These are phyloP conservation scores for Parastagonospora nodorum DNA, from an alignment of 2,329 filamentous ascomycete genomes.

Conservation along the genomic window DNA sequence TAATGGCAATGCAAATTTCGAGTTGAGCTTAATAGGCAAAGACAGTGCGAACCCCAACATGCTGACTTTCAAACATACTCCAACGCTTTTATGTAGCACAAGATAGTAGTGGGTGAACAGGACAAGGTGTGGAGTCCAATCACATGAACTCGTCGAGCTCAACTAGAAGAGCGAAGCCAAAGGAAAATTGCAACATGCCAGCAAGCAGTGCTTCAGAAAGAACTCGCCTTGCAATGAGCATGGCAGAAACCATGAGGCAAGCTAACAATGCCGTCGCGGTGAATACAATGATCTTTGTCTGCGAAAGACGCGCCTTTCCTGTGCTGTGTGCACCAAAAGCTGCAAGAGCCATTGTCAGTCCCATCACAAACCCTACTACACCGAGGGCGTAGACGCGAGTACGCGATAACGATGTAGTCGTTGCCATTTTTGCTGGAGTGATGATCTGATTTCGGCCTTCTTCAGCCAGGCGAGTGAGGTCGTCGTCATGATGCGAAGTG, in stretches of 20 bases:
- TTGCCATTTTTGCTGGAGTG: neutral
- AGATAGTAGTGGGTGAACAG: too few species aligned
- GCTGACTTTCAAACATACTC: too few species aligned
- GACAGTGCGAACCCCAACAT: too few species aligned
- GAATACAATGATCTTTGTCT: slow-evolving; percentile 28
- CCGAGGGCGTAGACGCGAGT: slow-evolving; percentile 19
- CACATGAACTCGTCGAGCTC: slow-evolving; percentile 29
- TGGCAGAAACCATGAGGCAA: slow-evolving; percentile 20
- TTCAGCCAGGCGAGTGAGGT: slow-evolving; percentile 12
- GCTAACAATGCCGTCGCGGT: slow-evolving; percentile 22
- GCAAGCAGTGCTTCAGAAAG: slow-evolving; percentile 28
- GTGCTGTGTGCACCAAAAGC: slow-evolving; percentile 17
- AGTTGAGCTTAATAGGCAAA: too few species aligned
- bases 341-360: slow-evolving; percentile 17
- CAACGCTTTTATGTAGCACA: neutral
- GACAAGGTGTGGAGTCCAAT: neutral
- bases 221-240: slow-evolving; percentile 24
- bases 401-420: slow-evolving; percentile 8
- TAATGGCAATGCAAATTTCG: too few species aligned
- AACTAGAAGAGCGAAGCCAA: slow-evolving; percentile 31
- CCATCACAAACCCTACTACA: slow-evolving; percentile 11
- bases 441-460: slow-evolving; percentile 5
- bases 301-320: slow-evolving; percentile 19
- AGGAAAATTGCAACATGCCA: slow-evolving; percentile 24
- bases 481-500: slow-evolving; percentile 4